Conservation (phyloP, 2,329 filamentous ascomycete genomes). For the Aspergillus floridensis region DNA sequence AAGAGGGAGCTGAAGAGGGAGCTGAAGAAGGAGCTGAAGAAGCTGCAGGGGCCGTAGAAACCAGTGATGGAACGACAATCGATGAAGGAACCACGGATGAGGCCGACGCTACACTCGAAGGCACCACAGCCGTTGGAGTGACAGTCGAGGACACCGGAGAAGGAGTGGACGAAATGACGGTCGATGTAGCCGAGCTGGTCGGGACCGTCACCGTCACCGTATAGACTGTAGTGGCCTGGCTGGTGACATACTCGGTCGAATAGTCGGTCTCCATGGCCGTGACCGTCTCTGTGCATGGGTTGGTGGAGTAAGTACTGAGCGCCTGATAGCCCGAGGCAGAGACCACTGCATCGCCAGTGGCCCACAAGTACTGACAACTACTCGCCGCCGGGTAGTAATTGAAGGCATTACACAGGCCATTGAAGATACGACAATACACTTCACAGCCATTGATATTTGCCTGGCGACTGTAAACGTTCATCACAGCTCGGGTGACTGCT, state of each 20-base stretch:
- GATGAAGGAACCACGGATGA: background rate
- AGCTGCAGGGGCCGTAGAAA: background rate
- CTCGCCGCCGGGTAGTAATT: background rate
- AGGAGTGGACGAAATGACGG: background rate
- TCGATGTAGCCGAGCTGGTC: background rate
- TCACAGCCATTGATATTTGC: background rate
- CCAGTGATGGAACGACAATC: background rate
- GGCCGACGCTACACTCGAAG: background rate
- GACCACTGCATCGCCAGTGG: background rate
- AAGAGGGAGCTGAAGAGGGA: too few species aligned
- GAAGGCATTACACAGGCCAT: background rate
- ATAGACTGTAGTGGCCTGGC: background rate
- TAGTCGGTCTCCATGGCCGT: background rate
- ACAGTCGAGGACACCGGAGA: background rate
- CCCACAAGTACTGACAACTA: background rate
- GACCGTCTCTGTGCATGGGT: background rate
- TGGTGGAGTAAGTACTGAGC: background rate
- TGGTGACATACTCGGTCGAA: background rate
- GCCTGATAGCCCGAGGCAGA: slow-evolving; percentile 1
- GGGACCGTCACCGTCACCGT: background rate
- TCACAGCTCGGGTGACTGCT: background rate
- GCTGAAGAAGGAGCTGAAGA: background rate
- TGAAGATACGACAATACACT: background rate
- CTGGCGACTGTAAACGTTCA: background rate
- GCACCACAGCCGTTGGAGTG: background rate